Evolutionary conservation across 1,284 basidiomycete genomes (phyloP).

Genomic region (Irpex sp.): DNA sequence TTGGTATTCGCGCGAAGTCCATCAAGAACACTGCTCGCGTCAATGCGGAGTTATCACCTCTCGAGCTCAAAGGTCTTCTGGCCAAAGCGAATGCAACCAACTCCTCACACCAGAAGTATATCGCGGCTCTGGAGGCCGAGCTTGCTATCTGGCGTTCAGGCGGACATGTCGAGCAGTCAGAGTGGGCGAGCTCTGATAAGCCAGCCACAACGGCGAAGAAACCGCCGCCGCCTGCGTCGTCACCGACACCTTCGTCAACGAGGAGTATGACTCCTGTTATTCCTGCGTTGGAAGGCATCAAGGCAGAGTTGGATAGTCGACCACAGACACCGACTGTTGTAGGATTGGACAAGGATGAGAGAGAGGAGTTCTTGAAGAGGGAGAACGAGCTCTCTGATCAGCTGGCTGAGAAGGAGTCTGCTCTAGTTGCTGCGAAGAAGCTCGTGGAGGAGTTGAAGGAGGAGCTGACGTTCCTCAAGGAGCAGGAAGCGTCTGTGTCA

Average conservation of each 20-base stretch:
- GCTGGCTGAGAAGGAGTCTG: conserved; percentile 88
- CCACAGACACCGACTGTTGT: conserved; percentile 85
- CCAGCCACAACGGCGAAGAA: conserved; percentile 52
- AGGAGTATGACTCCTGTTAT: conserved; percentile 83
- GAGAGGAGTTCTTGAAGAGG: conserved; percentile 93
- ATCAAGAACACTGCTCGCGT: conserved; percentile 99
- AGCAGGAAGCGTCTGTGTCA: conserved; percentile 78
- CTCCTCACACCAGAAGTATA: conserved; percentile 82
- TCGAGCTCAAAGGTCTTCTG: conserved; percentile 91
- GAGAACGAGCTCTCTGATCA: conserved; percentile 97
- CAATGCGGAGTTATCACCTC: conserved; percentile 96
- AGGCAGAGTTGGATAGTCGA: conserved; percentile 71
- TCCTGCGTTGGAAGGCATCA: conserved; percentile 74
- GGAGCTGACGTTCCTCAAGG: conserved; percentile 85
- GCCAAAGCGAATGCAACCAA: conserved; percentile 90
- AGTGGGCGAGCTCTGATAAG: conserved; percentile 80
- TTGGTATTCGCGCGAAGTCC: conserved; percentile 98
- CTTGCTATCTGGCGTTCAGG: conserved; percentile 89
- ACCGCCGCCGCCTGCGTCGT: conserved; percentile 44
- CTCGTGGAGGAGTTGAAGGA: conserved; percentile 83
- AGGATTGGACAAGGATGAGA: conserved; percentile 91
- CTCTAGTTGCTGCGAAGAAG: conserved; percentile 72
- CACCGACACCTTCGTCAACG: conserved; percentile 52
- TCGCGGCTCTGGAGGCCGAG: conserved; percentile 89
- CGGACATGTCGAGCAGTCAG: conserved; percentile 79